Evolutionary conservation across 495 filamentous ascomycete genomes (phyloP).

Genomic region (Hapsidospora chrysogenum): DNA sequence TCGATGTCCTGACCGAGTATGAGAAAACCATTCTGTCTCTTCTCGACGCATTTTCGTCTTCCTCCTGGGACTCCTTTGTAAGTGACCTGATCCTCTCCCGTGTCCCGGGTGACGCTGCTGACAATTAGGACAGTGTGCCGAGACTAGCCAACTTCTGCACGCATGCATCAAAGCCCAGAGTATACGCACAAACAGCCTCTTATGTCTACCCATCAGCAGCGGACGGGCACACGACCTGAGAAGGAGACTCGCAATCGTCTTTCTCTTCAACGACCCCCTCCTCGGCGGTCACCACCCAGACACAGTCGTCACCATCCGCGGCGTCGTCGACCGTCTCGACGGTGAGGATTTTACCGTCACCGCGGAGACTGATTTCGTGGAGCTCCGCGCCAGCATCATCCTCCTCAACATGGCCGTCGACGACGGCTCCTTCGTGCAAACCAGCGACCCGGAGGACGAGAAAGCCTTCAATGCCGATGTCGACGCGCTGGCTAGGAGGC

Average conservation of each 20-base stretch:
- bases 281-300: slow-evolving; percentile 26
- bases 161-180: slow-evolving; percentile 2
- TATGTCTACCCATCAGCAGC: slow-evolving; percentile 36
- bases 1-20: slow-evolving; percentile 15
- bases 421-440: slow-evolving; percentile 24
- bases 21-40: slow-evolving; percentile 11
- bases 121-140: background rate
- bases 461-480: slow-evolving; percentile 46
- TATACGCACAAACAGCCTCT: slow-evolving; percentile 16
- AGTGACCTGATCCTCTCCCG: slow-evolving; percentile 2
- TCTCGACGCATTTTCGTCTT: slow-evolving; percentile 5
- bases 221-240: slow-evolving; percentile 43
- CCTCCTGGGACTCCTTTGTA: slow-evolving; percentile 13
- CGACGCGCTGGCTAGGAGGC: slow-evolving; percentile 41
- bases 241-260: slow-evolving; percentile 56
- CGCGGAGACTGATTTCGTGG: slow-evolving; percentile 44
- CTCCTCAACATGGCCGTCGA: slow-evolving; percentile 64
- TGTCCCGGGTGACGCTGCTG: background rate
- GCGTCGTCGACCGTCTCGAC: slow-evolving; percentile 34
- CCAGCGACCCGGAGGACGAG: slow-evolving; percentile 15
- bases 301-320: slow-evolving; percentile 29
- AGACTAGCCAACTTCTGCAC: background rate
- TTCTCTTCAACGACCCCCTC: slow-evolving; percentile 37
- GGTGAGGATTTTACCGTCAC: slow-evolving; percentile 20
- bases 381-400: slow-evolving; percentile 42